Base-by-base conservation (phyloP, 2,329 filamentous ascomycete species). In the Aspergillus transmontanensis region DNA sequence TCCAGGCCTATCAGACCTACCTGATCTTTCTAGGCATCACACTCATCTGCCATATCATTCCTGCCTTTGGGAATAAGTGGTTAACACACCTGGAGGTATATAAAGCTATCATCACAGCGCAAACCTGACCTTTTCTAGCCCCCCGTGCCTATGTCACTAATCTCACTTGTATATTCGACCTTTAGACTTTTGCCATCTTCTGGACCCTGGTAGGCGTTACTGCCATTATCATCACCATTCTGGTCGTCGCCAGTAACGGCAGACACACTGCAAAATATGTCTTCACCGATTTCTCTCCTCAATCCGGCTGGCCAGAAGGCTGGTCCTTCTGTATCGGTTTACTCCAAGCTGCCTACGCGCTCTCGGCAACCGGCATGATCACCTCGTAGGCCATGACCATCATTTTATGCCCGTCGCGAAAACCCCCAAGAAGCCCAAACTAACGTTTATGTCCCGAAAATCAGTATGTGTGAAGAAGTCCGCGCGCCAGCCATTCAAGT, bases 171-270 rank as follows among this genome's bases (percentile, higher is more conserved):
- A 51, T 32, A 19, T 10, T 36, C 34, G 26, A 21, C 67, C 89
- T 88, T 79, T 91, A 89, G 88, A 92, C 90, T 11, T 91, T 93
- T 79, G 86, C 85, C 73, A 90, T 91, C 59, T 90, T 87, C 74
- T 91, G 89, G 89, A 91, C 89, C 0, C 83, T 80, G 0, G 83
- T 83, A 1, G 87, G 85, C 53, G 85, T 90, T 9, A 61, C 62
- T 87, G 89, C 72, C 87, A 60, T 85, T 90, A 60, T 89, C 82
- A 64, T 91, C 54, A 90, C 90, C 58, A 90, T 92, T 45, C 76
- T 93, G 66, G 83, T 83, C 57, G 79, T 93, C 59, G 90, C 90
- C 60, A 90, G 89, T 71, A 81, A 88, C 64, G 90, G 90, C 53
- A 86, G 90, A 66, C 87, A 85, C 82, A 2, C 71, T 87, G 54